Conservation (phyloP, 495 filamentous ascomycete species). For the Bathelium albidoporum region DNA sequence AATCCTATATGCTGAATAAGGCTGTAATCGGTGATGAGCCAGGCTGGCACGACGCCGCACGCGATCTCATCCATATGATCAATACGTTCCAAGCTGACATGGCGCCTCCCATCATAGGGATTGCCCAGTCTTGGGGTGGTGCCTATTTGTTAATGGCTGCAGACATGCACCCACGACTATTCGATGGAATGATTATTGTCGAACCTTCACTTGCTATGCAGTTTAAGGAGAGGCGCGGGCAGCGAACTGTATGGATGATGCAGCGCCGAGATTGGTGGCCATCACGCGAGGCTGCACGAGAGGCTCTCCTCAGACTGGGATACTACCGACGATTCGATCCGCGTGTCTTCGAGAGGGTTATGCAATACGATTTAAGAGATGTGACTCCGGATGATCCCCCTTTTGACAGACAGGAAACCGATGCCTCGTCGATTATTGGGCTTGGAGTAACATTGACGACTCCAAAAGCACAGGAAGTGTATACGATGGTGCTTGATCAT, state of each 20-base stretch:
- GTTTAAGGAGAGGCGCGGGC: neutral
- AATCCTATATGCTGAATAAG: slow-evolving; percentile 68
- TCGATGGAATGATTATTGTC: slow-evolving; percentile 58
- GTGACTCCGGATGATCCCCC: neutral
- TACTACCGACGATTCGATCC: slow-evolving; percentile 30
- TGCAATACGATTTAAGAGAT: slow-evolving; percentile 12
- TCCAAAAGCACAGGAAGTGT: slow-evolving; percentile 32
- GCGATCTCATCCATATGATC: slow-evolving; percentile 70
- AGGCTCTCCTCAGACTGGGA: slow-evolving; percentile 19
- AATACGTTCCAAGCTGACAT: slow-evolving; percentile 68
- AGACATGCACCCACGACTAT: slow-evolving; percentile 65
- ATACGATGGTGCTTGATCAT: slow-evolving; percentile 15
- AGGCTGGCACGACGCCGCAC: slow-evolving; percentile 50
- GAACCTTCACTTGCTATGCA: slow-evolving; percentile 53
- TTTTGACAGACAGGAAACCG: no score
- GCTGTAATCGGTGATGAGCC: slow-evolving; percentile 63
- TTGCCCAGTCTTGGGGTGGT: slow-evolving; percentile 79
- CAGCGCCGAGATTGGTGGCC: slow-evolving; percentile 19
- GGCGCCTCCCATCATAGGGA: slow-evolving; percentile 66
- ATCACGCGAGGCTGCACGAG: slow-evolving; percentile 22
- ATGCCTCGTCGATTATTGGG: neutral
- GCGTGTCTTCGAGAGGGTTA: slow-evolving; percentile 18
- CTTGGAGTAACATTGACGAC: slow-evolving; percentile 23
- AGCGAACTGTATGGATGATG: slow-evolving; percentile 3
- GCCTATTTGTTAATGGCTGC: slow-evolving; percentile 43